Base-by-base conservation (phyloP, 331 rosid genomes). In the Rhamnella rubrinervis region DNA sequence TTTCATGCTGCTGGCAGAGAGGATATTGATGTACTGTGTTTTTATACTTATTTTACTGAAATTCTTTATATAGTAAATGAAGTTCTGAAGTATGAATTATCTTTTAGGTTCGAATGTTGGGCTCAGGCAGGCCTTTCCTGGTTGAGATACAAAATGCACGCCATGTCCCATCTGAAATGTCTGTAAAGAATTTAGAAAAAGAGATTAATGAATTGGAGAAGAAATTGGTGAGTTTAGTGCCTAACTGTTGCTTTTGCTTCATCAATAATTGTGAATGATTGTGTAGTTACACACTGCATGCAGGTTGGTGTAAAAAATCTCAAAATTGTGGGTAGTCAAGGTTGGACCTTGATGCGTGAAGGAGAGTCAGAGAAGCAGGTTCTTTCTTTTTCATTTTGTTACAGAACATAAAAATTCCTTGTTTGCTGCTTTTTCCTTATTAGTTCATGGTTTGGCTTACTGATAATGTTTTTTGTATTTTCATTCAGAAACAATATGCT, bases 361-460 rank as follows among this genome's bases (percentile, higher is more conserved):
- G 97, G 98, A 25, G 97, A 93, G 81, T 89, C 95, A 65, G 97
- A 93, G 77, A 93, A 93, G 83, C 97, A 93, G 97, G 98, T 91
- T 28, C 72, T 20, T 16, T 6, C 59, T 55, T 21, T 0, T 16
- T 47, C 59, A 23, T 55, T 25, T n/a, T n/a, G 13, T 58, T 25
- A 6, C 13, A 6, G 18, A 18, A 7, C 58, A 17, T 17, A 18
- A n/a, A 7, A 0, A n/a, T 49, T 16, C 8, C 5, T 28, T 44
- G 16, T 51, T 37, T n/a, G 12, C n/a, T 67, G 52, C 19, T 8
- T 21, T 1, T 53, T 1, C 25, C 10, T 53, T 7, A 63, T 53
- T 28, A 65, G 73, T 40, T 68, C 25, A 46, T 47, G 44, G 28
- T 44, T 49, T 60, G 6, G 4, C 74, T 77, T 56, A 38, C 51